A percentile compares a stretch with the other conserved stretches of the same genome.
phyloP scores from a whole-genome alignment of 2,329 filamentous ascomycete species.

The Penicillium glabrum region DNA sequence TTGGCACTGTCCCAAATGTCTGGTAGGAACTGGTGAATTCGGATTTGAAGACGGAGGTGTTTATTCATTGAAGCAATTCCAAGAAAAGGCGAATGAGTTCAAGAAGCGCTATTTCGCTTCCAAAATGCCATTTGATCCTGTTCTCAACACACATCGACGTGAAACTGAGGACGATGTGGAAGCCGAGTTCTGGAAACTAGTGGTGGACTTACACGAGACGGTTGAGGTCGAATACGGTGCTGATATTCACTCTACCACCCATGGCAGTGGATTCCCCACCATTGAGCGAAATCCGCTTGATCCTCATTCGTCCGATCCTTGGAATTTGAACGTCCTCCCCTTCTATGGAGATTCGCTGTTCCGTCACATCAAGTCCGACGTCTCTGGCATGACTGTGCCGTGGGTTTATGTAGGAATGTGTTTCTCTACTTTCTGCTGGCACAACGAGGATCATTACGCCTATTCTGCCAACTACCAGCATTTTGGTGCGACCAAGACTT shows the following conservation, averaged over 20 bases:
- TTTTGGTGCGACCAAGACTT: slow-evolving; percentile 96
- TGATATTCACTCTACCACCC: slow-evolving; percentile 96
- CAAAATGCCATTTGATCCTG: slow-evolving; percentile 83
- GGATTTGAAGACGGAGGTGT: slow-evolving; percentile 96
- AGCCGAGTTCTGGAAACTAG: slow-evolving; percentile 92
- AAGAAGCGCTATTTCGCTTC: slow-evolving; percentile 91
- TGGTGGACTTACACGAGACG: slow-evolving; percentile 89
- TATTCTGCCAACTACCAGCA: slow-evolving; percentile 99
- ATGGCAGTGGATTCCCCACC: slow-evolving; percentile 94
- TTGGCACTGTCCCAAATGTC: slow-evolving; percentile 93
- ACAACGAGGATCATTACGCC: slow-evolving; percentile 96
- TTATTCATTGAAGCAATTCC: slow-evolving; percentile 93
- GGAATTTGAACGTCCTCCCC: slow-evolving; percentile 93
- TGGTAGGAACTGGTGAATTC: slow-evolving; percentile 95
- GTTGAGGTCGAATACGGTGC: slow-evolving; percentile 98
- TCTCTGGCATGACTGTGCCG: slow-evolving; percentile 98
- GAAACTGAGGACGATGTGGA: slow-evolving; percentile 96
- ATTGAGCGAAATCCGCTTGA: slow-evolving; percentile 87
- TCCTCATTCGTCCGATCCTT: slow-evolving; percentile 82
- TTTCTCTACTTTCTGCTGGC: slow-evolving; percentile 99
- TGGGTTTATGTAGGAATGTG: slow-evolving; percentile 99
- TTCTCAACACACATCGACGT: slow-evolving; percentile 74
- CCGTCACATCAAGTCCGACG: slow-evolving; percentile 95
- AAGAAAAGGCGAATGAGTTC: slow-evolving; percentile 93
- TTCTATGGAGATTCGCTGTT: slow-evolving; percentile 90